Conservation (phyloP, 2,329 filamentous ascomycete genomes). For the Sphaceloma murrayae region DNA sequence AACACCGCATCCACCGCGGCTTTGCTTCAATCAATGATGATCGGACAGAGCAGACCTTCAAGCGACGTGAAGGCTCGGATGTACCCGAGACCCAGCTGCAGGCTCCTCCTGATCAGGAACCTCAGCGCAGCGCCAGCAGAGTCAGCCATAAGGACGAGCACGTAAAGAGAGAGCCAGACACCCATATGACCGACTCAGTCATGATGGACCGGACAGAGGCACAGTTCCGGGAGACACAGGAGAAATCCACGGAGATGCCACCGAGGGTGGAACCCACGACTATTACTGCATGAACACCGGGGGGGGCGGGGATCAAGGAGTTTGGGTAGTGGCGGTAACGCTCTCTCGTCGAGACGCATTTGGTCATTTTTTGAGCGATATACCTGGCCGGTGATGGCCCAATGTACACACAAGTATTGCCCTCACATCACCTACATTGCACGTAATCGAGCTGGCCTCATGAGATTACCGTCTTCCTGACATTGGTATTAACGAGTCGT, state of each 20-base stretch:
- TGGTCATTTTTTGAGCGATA: too few species aligned
- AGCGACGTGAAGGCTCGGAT: neutral
- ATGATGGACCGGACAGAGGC: slow-evolving; percentile 10
- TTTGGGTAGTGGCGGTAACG: too few species aligned
- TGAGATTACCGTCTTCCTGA: too few species aligned
- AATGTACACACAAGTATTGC: too few species aligned
- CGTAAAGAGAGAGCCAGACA: slow-evolving; percentile 1
- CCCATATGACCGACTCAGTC: slow-evolving; percentile 9
- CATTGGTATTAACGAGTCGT: too few species aligned
- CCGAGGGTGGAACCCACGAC: slow-evolving; percentile 3
- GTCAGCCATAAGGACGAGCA: neutral
- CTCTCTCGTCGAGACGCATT: too few species aligned
- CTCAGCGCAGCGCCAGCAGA: neutral
- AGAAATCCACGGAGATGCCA: slow-evolving; percentile 6
- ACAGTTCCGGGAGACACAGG: slow-evolving; percentile 8
- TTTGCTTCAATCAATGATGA: slow-evolving; percentile 2
- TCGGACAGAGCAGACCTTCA: neutral
- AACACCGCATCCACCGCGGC: neutral
- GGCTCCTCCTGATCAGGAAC: neutral
- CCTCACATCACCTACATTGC: too few species aligned
- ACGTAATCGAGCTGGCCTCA: too few species aligned
- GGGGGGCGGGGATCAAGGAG: too few species aligned
- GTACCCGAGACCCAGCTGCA: neutral
- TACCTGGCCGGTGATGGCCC: too few species aligned
- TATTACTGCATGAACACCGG: slow-evolving; percentile 3